Evolutionary conservation across 192 early-diverging fungal genomes (phyloP).

Genomic region (Umbelopsis isabellina): DNA sequence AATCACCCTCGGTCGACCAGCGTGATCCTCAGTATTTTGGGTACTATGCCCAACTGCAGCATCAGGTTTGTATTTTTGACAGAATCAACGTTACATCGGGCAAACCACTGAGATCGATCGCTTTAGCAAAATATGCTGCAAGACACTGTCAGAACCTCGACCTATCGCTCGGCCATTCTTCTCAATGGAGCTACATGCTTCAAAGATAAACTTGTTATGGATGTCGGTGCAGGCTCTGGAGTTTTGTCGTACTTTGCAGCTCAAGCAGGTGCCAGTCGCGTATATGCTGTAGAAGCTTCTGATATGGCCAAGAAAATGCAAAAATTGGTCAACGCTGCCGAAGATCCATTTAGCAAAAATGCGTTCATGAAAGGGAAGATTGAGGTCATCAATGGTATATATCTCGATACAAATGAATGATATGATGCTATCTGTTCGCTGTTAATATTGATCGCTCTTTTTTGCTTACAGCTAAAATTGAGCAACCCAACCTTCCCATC

Average conservation of each 20-base stretch:
- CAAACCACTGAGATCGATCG: background rate
- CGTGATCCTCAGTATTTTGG: constrained; percentile 74
- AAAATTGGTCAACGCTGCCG: constrained; percentile 70
- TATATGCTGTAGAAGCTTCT: constrained; percentile 96
- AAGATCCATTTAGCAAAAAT: constrained; percentile 57
- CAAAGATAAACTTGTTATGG: constrained; percentile 82
- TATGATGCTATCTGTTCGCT: background rate
- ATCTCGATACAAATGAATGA: background rate
- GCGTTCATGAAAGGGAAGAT: constrained; percentile 77
- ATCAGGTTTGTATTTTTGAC: constrained; percentile 59
- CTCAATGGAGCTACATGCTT: constrained; percentile 78
- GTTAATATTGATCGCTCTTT: background rate
- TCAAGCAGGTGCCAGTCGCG: constrained; percentile 89
- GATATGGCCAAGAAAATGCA: constrained; percentile 92
- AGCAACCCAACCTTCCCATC: constrained; percentile 69
- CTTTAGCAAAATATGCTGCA: constrained; percentile 96
- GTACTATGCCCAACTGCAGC: constrained; percentile 84
- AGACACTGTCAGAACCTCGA: constrained; percentile 92
- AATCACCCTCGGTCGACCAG: constrained; percentile 47
- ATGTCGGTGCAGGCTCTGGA: constrained; percentile 94
- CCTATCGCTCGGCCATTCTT: constrained; percentile 91
- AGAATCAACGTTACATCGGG: background rate
- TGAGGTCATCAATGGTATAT: constrained; percentile 75
- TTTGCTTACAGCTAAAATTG: constrained; percentile 75
- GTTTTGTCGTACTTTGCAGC: constrained; percentile 96